Percentiles rank a stretch among this genome's conserved stretches.
Conservation (phyloP, 1,139 yeast species). For the Suhomyces bokatorum region DNA sequence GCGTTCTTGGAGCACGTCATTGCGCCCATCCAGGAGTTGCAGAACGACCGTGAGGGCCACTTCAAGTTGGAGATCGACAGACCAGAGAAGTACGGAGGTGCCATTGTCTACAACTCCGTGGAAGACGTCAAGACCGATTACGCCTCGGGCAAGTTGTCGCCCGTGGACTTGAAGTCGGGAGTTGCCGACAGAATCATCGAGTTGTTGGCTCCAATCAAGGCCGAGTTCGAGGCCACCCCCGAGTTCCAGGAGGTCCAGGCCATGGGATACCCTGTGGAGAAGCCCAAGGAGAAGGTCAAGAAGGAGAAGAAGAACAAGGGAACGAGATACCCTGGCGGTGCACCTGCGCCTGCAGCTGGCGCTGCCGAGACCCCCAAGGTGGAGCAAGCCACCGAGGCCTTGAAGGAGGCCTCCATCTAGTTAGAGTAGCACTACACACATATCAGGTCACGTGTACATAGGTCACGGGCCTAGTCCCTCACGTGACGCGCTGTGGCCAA, state of each 20-base stretch:
- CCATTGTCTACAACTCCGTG: slow-evolving; percentile 67
- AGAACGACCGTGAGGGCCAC: slow-evolving; percentile 50
- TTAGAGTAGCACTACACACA: neutral
- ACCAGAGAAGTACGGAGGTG: slow-evolving; percentile 97
- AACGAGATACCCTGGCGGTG: slow-evolving; percentile 73
- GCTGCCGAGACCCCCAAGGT: slow-evolving; percentile 16
- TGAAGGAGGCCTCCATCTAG: slow-evolving; percentile 18
- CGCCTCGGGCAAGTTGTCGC: slow-evolving; percentile 71
- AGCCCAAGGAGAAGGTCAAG: slow-evolving; percentile 64
- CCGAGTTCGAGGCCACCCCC: slow-evolving; percentile 56
- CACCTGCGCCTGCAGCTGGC: slow-evolving; percentile 10
- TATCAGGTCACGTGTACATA: neutral
- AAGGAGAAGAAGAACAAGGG: slow-evolving; percentile 86
- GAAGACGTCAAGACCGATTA: slow-evolving; percentile 74
- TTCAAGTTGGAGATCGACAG: slow-evolving; percentile 76
- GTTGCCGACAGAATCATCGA: slow-evolving; percentile 80
- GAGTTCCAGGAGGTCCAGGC: slow-evolving; percentile 76
- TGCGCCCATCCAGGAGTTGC: slow-evolving; percentile 81
- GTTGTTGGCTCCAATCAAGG: slow-evolving; percentile 81
- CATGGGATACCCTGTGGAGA: slow-evolving; percentile 83
- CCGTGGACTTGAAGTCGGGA: slow-evolving; percentile 93
- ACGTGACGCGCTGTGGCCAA: slow-evolving; percentile 10
- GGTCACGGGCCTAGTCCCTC: no score
- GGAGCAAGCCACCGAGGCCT: slow-evolving; percentile 18
- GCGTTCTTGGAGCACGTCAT: slow-evolving; percentile 83